phyloP scores from a whole-genome alignment of 164 flowering plant species.

The Chloranthus sessilifolius region DNA sequence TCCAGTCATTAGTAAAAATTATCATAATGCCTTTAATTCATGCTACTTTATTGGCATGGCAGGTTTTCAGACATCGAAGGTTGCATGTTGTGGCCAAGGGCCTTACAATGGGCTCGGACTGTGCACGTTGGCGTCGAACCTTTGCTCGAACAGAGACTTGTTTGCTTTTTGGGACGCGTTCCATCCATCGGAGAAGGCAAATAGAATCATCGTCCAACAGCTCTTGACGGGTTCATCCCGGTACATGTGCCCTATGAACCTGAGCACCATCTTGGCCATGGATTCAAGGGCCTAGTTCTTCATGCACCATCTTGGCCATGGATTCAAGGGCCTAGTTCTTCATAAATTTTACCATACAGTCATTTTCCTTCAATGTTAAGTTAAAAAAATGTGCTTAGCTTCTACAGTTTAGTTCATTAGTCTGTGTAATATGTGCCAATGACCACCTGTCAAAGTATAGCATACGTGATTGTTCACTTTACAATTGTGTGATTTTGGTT shows the following conservation, averaged over 20 bases:
- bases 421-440: no score
- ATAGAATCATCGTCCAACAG: slow-evolving; percentile 41
- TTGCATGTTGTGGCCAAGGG: slow-evolving; percentile 90
- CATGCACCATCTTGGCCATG: slow-evolving; percentile 57
- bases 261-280: slow-evolving; percentile 60
- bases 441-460: no score
- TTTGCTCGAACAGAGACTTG: slow-evolving; percentile 53
- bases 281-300: slow-evolving; percentile 47
- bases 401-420: no score
- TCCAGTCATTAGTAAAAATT: no score
- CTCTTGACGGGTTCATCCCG: slow-evolving; percentile 36
- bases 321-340: slow-evolving; percentile 47
- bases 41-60: no score
- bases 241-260: slow-evolving; percentile 79
- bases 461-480: no score
- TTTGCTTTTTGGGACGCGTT: slow-evolving; percentile 75
- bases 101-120: slow-evolving; percentile 71
- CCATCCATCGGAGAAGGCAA: slow-evolving; percentile 73
- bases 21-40: no score
- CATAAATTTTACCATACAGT: no score
- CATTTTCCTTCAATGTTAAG: no score
- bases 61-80: slow-evolving; percentile 64
- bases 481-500: no score
- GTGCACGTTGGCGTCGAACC: slow-evolving; percentile 44
- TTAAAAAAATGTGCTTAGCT: no score